Evolutionary conservation across 2,329 filamentous ascomycete genomes (phyloP), one percentile per base, ranked within the genome.

Genomic region (Tympanopsis confertula): DNA sequence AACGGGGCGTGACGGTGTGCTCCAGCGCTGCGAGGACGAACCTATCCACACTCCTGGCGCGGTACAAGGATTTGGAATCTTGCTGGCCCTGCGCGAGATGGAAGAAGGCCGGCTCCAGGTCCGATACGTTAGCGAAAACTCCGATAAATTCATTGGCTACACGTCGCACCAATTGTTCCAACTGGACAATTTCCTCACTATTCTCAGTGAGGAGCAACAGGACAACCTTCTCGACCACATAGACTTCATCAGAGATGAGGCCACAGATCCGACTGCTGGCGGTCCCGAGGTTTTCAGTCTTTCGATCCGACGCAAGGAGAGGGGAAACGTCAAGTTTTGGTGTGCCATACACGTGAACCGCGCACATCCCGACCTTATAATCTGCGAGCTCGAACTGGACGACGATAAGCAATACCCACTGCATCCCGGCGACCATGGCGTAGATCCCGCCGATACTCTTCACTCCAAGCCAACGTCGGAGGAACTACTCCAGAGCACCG

Each of bases 371-470:
- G 73, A 84, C 35, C 57, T 89, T 18, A 65, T 94, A 20, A 82
- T 94, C 10, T 93, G 86, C 63, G 87, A 94, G 50, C 89, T 94
- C 41, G 87, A 94, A 53, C 58, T 86, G 2, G 86, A 94, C 52
- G 82, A 94, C 44, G 86, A 93, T 44, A 57, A 65, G 1, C 55
- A 72, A 4, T 73, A 80, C 47, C 86, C 86, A 1, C 59, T 88
- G 5, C 73, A 80, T 1, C 79, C 82, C 3, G 48, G 57, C 3
- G 70, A 73, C 36, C 75, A 82, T 30, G 77, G 78, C 0, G 74
- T 80, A 5, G 57, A 64, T 0, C 80, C 85, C 0, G 74, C 83
- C 52, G 82, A 91, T 49, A 93, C 86, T 0, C 61, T 94, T 3
- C 67, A 77, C 12, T 75, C 78, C 29, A 72, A 79, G 5, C 85